These are phyloP conservation scores for Camelina sativa DNA, from an alignment of 345 rosid species.

Conservation along the genomic window DNA sequence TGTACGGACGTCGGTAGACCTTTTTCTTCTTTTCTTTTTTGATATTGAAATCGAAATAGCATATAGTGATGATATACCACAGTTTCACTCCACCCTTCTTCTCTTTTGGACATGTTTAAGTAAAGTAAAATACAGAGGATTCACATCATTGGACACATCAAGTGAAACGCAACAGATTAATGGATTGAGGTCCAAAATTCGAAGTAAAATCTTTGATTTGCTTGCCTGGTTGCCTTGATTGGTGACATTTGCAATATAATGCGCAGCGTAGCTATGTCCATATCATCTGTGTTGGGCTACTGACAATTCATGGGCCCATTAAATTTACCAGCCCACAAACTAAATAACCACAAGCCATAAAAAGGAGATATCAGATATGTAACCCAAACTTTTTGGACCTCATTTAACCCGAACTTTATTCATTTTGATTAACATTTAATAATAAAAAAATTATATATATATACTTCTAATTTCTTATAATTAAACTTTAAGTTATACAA, in stretches of 20 bases:
- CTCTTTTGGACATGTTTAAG: neutral
- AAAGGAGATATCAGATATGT: neutral
- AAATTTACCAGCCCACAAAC: neutral
- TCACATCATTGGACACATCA: too few species aligned
- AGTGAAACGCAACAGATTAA: neutral
- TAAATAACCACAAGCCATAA: neutral
- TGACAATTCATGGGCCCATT: neutral
- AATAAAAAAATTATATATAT: too few species aligned
- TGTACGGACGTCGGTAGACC: conserved; percentile 22
- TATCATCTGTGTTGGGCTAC: conserved; percentile 1
- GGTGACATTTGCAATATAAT: neutral
- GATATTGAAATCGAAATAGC: conserved; percentile 18
- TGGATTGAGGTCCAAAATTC: too few species aligned
- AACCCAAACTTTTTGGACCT: neutral
- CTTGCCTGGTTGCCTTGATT: neutral
- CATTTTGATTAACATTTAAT: too few species aligned
- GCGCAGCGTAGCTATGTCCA: neutral
- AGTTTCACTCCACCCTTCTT: conserved; percentile 1
- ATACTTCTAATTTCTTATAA: too few species aligned
- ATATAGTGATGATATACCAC: neutral
- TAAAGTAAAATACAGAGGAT: too few species aligned
- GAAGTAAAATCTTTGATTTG: too few species aligned
- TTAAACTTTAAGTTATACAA: too few species aligned
- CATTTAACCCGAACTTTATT: neutral
- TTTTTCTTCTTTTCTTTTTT: neutral